Conservation (phyloP, 371 early-diverging fungal genomes). For the Lichtheimia corymbifera region DNA sequence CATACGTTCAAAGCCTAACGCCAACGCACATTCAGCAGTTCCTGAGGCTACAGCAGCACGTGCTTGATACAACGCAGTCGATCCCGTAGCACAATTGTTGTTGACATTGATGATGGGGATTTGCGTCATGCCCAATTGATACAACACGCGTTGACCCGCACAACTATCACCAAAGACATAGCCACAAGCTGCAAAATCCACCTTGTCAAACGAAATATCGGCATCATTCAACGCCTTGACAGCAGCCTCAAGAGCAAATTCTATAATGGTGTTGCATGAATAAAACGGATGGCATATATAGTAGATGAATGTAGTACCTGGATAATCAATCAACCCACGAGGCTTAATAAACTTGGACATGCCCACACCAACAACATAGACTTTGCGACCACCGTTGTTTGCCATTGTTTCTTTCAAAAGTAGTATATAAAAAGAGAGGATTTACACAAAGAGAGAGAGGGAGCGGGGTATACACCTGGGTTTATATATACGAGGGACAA, state of each 20-base stretch:
- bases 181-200: conserved; percentile 66
- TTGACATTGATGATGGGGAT: conserved; percentile 72
- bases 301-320: conserved; percentile 32
- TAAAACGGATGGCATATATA: not conserved
- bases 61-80: conserved; percentile 74
- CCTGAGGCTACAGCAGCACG: conserved; percentile 72
- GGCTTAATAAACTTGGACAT: conserved; percentile 72
- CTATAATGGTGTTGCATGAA: conserved; percentile 26
- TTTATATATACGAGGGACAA: too few species aligned
- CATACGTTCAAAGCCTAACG: conserved; percentile 84
- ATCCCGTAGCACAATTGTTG: conserved; percentile 84
- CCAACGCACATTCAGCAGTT: conserved; percentile 72
- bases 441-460: too few species aligned
- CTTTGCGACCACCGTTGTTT: conserved; percentile 19
- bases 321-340: conserved; percentile 61
- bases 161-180: conserved; percentile 75
- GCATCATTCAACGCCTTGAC: conserved; percentile 79
- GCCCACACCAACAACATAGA: conserved; percentile 63
- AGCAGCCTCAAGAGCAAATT: conserved; percentile 72
- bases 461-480: too few species aligned
- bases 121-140: conserved; percentile 71
- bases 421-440: too few species aligned
- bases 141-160: conserved; percentile 76
- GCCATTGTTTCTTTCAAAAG: too few species aligned
- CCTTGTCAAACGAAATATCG: conserved; percentile 64